Conservation (phyloP, 2,329 filamentous ascomycete genomes). For the Penicillium sp. region DNA sequence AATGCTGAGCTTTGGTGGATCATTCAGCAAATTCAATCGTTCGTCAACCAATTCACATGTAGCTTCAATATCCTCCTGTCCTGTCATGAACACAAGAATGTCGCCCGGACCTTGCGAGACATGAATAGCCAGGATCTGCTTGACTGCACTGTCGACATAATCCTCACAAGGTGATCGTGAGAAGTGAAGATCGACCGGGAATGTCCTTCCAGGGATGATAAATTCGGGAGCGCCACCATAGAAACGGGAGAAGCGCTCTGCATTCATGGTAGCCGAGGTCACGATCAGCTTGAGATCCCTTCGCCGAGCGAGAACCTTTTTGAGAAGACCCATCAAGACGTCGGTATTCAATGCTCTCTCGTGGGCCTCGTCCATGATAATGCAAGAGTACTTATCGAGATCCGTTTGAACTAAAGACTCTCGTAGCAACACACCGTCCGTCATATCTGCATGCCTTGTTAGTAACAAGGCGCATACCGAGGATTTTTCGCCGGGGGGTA, state of each 20-base stretch:
- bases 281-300: constrained; percentile 95
- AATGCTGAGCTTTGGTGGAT: constrained; percentile 92
- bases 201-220: constrained; percentile 92
- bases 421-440: constrained; percentile 89
- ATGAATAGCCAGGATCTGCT: constrained; percentile 93
- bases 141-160: constrained; percentile 95
- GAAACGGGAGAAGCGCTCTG: constrained; percentile 93
- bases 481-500: constrained; percentile 9
- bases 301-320: constrained; percentile 88
- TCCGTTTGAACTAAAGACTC: constrained; percentile 93
- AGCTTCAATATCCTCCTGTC: constrained; percentile 96
- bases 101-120: constrained; percentile 92
- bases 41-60: constrained; percentile 94
- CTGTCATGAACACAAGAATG: constrained; percentile 98
- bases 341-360: constrained; percentile 96
- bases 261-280: constrained; percentile 98
- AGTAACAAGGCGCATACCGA: constrained; percentile 2
- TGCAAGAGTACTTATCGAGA: constrained; percentile 93
- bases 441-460: constrained; percentile 70
- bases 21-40: constrained; percentile 83
- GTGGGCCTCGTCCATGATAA: constrained; percentile 99
- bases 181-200: constrained; percentile 95
- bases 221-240: constrained; percentile 97
- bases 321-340: constrained; percentile 95
- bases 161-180: constrained; percentile 94